Evolutionary conservation across 2,329 filamentous ascomycete species (phyloP), one percentile per base, ranked within the genome.

Genomic region (Penicillium hesseltinei): DNA sequence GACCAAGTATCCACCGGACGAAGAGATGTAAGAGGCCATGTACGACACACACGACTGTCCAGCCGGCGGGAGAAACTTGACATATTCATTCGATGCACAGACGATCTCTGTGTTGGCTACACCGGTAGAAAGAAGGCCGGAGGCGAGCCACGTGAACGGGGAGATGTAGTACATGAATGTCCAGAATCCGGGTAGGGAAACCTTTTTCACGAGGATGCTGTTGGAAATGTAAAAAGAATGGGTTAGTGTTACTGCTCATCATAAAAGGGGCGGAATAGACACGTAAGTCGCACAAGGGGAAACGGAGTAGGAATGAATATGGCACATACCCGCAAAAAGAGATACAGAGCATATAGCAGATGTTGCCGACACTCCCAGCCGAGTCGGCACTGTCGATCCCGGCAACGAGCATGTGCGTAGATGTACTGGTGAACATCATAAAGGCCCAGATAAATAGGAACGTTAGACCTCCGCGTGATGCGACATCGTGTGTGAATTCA

Each of bases 401-500:
- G 4, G 85, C 84, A 55, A 91, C 88, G 27, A 84, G 81, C 81
- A 91, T 84, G 62, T 89, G 84, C 0, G 87, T 84, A 63, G 91
- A 90, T 0, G 88, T 84, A 27, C 81, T 84, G 31, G 86, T 82
- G 71, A 86, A 91, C 61, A 91, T 75, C 69, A 91, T 80, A 61
- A 90, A 84, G 57, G 84, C 79, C 57, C 87, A 79, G 61, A 81
- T 78, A 64, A 86, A 82, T 2, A 90, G 74, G 15, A 89, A 79
- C 53, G 89, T 82, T 1, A 90, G 75, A 0, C 77, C 84, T 62
- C 88, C 82, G 1, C 86, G 81, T 29, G 81, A 78, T 0, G 69
- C 58, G 10, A 75, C 67, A 0, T 66, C 48, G 48, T 75, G 58
- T 0, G 71, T 71, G 8, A 63, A 53, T 45, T 67, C 62, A 1